Evolutionary conservation across 768 basidiomycete species (phyloP).

Genomic region (Flagelloscypha sp.): DNA sequence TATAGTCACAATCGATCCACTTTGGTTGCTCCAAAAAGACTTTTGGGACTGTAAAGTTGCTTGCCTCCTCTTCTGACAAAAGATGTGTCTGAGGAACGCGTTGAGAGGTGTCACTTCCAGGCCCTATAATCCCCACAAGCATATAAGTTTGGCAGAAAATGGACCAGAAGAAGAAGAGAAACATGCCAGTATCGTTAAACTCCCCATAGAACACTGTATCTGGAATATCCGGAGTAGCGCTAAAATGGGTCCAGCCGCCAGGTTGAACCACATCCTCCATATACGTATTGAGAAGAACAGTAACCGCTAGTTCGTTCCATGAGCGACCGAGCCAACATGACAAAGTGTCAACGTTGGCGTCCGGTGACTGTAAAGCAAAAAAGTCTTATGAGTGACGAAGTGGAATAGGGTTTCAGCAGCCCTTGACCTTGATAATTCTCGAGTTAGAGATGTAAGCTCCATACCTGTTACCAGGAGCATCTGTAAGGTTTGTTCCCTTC

Average conservation of each 20-base stretch:
- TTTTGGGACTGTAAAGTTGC: slow-evolving; percentile 33
- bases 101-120: slow-evolving; percentile 39
- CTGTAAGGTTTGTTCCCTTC: slow-evolving; percentile 49
- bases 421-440: slow-evolving; percentile 45
- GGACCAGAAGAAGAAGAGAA: neutral
- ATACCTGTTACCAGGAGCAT: slow-evolving; percentile 41
- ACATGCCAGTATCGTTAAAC: slow-evolving; percentile 41
- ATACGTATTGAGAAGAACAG: slow-evolving; percentile 43
- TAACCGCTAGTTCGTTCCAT: slow-evolving; percentile 52
- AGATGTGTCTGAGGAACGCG: slow-evolving; percentile 41
- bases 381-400: neutral
- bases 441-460: slow-evolving; percentile 52
- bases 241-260: slow-evolving; percentile 44
- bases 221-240: slow-evolving; percentile 35
- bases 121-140: slow-evolving; percentile 26
- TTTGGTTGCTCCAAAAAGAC: slow-evolving; percentile 42
- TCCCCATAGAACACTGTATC: slow-evolving; percentile 55
- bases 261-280: slow-evolving; percentile 52
- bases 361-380: slow-evolving; percentile 37
- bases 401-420: neutral
- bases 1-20: slow-evolving; percentile 52
- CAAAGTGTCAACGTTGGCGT: slow-evolving; percentile 40
- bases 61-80: slow-evolving; percentile 30
- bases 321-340: slow-evolving; percentile 55
- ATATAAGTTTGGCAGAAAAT: neutral